Evolutionary conservation across 2,329 filamentous ascomycete species (phyloP).

Genomic region (Microsporum audouinii): DNA sequence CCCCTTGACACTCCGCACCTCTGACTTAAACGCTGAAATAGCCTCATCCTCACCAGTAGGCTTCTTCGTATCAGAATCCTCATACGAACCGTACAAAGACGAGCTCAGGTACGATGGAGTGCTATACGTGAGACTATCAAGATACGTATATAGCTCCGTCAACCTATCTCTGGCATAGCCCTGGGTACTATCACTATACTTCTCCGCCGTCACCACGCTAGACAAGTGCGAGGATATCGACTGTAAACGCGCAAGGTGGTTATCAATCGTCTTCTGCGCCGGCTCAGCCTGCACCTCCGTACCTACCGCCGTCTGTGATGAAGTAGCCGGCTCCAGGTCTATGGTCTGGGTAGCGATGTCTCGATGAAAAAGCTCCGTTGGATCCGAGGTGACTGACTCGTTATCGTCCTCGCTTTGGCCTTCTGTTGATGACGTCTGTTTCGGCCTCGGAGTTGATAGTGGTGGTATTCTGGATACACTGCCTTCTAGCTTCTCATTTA

Average conservation of each 20-base stretch:
- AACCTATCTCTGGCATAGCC: slow-evolving; percentile 26
- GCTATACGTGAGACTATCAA: slow-evolving; percentile 39
- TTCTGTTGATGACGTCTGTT: slow-evolving; percentile 15
- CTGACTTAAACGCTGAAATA: slow-evolving; percentile 46
- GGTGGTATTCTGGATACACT: slow-evolving; percentile 43
- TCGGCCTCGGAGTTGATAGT: slow-evolving; percentile 16
- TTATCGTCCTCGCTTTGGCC: slow-evolving; percentile 33
- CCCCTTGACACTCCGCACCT: slow-evolving; percentile 53
- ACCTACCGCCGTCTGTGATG: slow-evolving; percentile 16
- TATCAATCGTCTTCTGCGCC: slow-evolving; percentile 17
- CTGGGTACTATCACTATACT: slow-evolving; percentile 24
- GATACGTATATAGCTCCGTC: slow-evolving; percentile 41
- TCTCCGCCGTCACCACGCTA: slow-evolving; percentile 34
- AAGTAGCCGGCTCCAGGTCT: slow-evolving; percentile 27
- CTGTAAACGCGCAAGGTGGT: slow-evolving; percentile 38
- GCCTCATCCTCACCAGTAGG: slow-evolving; percentile 41
- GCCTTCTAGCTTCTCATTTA: slow-evolving; percentile 46
- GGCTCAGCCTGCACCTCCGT: slow-evolving; percentile 15
- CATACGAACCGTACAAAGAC: slow-evolving; percentile 26
- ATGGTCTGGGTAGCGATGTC: slow-evolving; percentile 54
- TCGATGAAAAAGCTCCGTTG: slow-evolving; percentile 52
- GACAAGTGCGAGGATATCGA: slow-evolving; percentile 42
- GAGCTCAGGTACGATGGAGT: slow-evolving; percentile 21
- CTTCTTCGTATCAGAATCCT: slow-evolving; percentile 15
- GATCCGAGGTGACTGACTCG: slow-evolving; percentile 44